A percentile compares a stretch with the other conserved stretches of the same genome.
These are phyloP conservation scores for Aspergillus ostianus DNA, from an alignment of 495 filamentous ascomycete species.

Conservation along the genomic window DNA sequence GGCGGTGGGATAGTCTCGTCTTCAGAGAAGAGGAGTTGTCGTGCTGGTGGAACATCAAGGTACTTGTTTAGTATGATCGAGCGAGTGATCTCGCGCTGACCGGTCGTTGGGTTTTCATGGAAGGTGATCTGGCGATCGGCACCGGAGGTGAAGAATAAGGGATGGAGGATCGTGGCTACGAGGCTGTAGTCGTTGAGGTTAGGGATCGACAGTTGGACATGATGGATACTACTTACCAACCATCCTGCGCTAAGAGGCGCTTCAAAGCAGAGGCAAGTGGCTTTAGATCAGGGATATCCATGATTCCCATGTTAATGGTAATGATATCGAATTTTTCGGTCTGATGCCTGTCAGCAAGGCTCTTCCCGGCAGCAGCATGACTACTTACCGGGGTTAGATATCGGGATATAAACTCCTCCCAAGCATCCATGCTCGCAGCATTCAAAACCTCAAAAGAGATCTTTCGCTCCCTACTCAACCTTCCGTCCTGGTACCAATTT, in stretches of 20 bases:
- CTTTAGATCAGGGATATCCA: slow-evolving; percentile 15
- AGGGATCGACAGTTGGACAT: background rate
- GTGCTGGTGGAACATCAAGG: slow-evolving; percentile 3
- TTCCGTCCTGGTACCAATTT: background rate
- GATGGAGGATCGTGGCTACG: slow-evolving; percentile 16
- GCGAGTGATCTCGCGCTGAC: slow-evolving; percentile 8
- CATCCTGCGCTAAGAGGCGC: slow-evolving; percentile 3
- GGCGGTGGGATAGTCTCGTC: background rate
- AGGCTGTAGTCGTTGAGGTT: slow-evolving; percentile 1
- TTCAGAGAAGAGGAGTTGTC: slow-evolving; percentile 7
- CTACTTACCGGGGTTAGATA: background rate
- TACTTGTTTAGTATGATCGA: slow-evolving; percentile 11
- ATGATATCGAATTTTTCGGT: slow-evolving; percentile 11
- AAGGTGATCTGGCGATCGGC: slow-evolving; percentile 12
- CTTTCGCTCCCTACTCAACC: background rate
- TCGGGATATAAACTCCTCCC: background rate
- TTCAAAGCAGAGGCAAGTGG: slow-evolving; percentile 12
- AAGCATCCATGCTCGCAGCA: background rate
- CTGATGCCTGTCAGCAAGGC: background rate
- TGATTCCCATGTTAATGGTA: slow-evolving; percentile 17
- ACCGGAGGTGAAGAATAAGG: slow-evolving; percentile 16
- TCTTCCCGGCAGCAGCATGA: background rate
- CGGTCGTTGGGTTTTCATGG: slow-evolving; percentile 12
- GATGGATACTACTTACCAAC: slow-evolving; percentile 1
- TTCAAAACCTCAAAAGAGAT: slow-evolving; percentile 11